A percentile compares a stretch with the other conserved stretches of the same genome.
Conservation (phyloP, 352 stramenopile genomes). For the Phytophthora tentaculata region DNA sequence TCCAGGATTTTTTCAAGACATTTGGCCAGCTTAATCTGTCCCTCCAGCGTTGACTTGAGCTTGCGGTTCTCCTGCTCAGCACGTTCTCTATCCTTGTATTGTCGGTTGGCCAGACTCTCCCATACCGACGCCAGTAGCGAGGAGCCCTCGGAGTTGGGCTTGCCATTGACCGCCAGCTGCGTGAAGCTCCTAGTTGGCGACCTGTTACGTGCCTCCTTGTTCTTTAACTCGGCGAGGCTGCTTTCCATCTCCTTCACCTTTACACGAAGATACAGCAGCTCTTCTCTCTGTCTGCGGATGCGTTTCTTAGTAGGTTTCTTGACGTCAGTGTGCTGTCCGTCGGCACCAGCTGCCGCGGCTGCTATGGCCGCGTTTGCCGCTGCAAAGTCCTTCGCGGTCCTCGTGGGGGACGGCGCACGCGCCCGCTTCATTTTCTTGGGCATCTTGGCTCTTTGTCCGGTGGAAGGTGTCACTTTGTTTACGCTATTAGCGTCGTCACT, state of each 20-base stretch:
- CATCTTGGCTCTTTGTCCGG: slow-evolving; percentile 1
- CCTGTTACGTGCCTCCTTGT: slow-evolving; percentile 12
- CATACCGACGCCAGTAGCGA: slow-evolving; percentile 41
- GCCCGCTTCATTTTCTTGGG: slow-evolving; percentile 35
- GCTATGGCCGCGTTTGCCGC: slow-evolving; percentile 14
- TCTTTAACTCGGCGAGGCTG: slow-evolving; percentile 34
- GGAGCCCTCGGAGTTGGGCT: slow-evolving; percentile 14
- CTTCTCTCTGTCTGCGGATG: slow-evolving; percentile 49
- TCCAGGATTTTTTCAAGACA: slow-evolving; percentile 48
- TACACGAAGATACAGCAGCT: slow-evolving; percentile 48
- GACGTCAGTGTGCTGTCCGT: slow-evolving; percentile 3
- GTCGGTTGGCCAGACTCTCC: slow-evolving; percentile 43
- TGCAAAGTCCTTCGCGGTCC: slow-evolving; percentile 27
- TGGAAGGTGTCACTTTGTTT: not conserved
- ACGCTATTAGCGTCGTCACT: slow-evolving; percentile 8
- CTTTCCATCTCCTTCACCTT: slow-evolving; percentile 55
- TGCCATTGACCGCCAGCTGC: slow-evolving; percentile 23
- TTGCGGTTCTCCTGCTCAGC: slow-evolving; percentile 50
- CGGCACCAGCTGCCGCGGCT: slow-evolving; percentile 5
- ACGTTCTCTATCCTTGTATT: slow-evolving; percentile 45
- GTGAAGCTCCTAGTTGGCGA: slow-evolving; percentile 3
- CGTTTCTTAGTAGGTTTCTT: slow-evolving; percentile 43
- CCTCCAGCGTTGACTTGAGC: slow-evolving; percentile 43
- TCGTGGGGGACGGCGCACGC: slow-evolving; percentile 24
- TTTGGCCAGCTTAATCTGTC: slow-evolving; percentile 48